Evolutionary conservation across 2,329 filamentous ascomycete species (phyloP).

Genomic region (Penicillium sp.): DNA sequence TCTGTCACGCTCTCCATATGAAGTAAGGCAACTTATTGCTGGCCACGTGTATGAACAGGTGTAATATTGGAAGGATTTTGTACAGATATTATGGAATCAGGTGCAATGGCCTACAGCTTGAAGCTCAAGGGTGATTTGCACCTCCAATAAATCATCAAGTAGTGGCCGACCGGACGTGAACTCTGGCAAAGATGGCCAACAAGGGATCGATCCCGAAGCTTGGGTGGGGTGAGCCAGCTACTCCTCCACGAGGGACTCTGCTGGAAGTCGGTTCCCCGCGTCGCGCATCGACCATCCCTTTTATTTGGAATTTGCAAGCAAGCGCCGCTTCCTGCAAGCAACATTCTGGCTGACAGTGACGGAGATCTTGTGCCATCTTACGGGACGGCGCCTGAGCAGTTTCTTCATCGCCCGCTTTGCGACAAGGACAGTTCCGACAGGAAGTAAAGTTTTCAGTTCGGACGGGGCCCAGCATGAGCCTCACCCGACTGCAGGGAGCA

Average conservation of each 20-base stretch:
- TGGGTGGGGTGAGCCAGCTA: constrained; percentile 3
- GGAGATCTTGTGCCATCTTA: neutral
- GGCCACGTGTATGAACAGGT: too few species aligned
- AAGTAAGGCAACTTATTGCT: too few species aligned
- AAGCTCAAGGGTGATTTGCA: neutral
- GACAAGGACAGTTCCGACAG: neutral
- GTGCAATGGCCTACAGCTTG: too few species aligned
- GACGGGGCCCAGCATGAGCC: constrained; percentile 18
- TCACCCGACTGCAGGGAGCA: constrained; percentile 21
- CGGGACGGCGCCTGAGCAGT: neutral
- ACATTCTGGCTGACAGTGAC: too few species aligned
- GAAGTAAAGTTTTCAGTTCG: too few species aligned
- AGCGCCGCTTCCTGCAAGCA: neutral
- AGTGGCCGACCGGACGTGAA: too few species aligned
- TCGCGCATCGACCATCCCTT: constrained; percentile 1
- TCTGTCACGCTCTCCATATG: too few species aligned
- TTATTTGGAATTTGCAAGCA: neutral
- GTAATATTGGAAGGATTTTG: too few species aligned
- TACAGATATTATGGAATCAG: too few species aligned
- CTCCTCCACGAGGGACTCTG: constrained; percentile 6
- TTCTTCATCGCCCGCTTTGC: neutral
- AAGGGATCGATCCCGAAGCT: neutral
- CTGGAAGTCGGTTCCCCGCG: constrained; percentile 7
- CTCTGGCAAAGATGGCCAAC: neutral
- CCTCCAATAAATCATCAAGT: neutral